Conservation (phyloP, 331 rosid genomes). For the Pyrus hybrid region DNA sequence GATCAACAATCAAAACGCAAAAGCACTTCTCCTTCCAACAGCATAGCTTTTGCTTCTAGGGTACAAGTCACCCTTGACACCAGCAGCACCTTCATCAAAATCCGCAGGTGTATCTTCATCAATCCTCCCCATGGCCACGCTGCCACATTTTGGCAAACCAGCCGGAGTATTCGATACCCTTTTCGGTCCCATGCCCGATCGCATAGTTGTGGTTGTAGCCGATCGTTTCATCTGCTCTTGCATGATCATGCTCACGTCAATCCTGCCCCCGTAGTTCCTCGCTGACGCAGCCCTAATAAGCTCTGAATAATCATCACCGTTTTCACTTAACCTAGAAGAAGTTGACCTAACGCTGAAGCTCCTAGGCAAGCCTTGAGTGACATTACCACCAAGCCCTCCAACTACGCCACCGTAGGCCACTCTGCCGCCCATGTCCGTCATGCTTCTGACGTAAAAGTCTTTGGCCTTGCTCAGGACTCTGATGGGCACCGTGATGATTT, state of each 20-base stretch:
- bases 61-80: slow-evolving; percentile 7
- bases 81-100: slow-evolving; percentile 9
- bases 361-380: slow-evolving; percentile 29
- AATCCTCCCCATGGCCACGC: slow-evolving; percentile 68
- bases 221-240: slow-evolving; percentile 17
- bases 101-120: slow-evolving; percentile 57
- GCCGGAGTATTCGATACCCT: neutral
- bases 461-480: slow-evolving; percentile 46
- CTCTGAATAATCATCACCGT: slow-evolving; percentile 55
- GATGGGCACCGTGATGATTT: slow-evolving; percentile 49
- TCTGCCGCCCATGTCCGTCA: slow-evolving; percentile 30
- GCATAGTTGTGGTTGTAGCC: neutral
- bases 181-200: neutral
- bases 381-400: slow-evolving; percentile 19
- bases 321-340: slow-evolving; percentile 26
- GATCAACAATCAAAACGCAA: slow-evolving; percentile 14
- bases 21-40: slow-evolving; percentile 21
- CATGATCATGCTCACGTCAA: slow-evolving; percentile 48
- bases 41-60: slow-evolving; percentile 68
- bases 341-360: slow-evolving; percentile 42
- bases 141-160: slow-evolving; percentile 46
- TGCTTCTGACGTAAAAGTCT: slow-evolving; percentile 59
- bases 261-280: slow-evolving; percentile 30
- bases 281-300: slow-evolving; percentile 74
- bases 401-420: slow-evolving; percentile 22